Conservation (phyloP, 345 rosid species). For the Rhizophora mangle region DNA sequence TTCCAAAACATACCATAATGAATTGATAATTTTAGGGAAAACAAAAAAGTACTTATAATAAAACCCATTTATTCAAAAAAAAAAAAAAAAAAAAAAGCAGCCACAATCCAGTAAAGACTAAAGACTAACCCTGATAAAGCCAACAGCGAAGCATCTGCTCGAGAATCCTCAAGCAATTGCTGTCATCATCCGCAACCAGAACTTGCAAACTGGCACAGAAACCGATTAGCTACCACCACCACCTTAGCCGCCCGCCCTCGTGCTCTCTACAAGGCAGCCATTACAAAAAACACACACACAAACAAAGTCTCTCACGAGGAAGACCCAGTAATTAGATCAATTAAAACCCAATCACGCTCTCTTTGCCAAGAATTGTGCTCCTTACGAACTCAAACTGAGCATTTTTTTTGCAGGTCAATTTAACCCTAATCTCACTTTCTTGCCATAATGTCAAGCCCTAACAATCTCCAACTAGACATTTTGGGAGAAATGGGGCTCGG, state of each 20-base stretch:
- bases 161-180: constrained; percentile 52
- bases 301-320: constrained; percentile 15
- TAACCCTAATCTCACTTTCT: no score
- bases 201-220: constrained; percentile 66
- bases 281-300: no score
- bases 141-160: constrained; percentile 71
- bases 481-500: background rate
- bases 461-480: no score
- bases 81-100: background rate
- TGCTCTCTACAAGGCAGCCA: no score
- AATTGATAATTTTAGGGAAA: no score
- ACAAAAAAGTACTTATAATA: no score
- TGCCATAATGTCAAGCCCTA: no score
- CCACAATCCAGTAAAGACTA: no score
- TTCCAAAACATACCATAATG: no score
- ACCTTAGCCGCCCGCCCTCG: constrained; percentile 1
- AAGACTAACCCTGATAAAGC: constrained; percentile 46
- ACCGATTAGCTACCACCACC: constrained; percentile 39
- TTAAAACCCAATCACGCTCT: background rate
- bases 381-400: constrained; percentile 2
- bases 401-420: background rate
- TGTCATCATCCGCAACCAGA: constrained; percentile 75
- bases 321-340: background rate
- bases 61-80: no score
- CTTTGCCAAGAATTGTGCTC: background rate